Evolutionary conservation across 345 rosid genomes (phyloP).

Genomic region (Sonneratia alba): DNA sequence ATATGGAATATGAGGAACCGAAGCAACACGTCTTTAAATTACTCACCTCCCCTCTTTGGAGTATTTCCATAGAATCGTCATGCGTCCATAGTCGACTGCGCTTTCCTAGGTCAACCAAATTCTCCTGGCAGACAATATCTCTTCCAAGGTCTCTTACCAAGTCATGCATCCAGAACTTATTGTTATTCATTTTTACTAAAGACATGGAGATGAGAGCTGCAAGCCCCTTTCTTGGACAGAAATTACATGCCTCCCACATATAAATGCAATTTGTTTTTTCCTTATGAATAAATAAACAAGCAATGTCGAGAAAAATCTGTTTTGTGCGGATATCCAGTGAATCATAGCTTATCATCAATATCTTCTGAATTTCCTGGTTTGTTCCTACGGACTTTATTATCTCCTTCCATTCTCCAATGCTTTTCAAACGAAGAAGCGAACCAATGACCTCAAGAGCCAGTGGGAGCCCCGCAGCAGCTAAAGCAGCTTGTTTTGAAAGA

Average conservation of each 20-base stretch:
- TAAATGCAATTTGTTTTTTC: not conserved
- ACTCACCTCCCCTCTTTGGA: conserved; percentile 10
- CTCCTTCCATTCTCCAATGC: not conserved
- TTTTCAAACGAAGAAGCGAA: not conserved
- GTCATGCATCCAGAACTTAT: conserved; percentile 3
- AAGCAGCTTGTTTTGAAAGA: not conserved
- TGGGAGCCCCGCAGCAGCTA: not conserved
- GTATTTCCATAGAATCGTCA: conserved; percentile 11
- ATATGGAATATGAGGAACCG: too few species aligned
- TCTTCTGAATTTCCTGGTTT: not conserved
- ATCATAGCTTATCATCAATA: conserved; percentile 1
- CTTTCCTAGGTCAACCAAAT: conserved; percentile 4
- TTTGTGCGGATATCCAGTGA: too few species aligned
- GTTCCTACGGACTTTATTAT: not conserved
- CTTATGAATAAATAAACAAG: not conserved
- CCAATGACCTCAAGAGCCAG: not conserved
- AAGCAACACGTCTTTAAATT: not conserved
- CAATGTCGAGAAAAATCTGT: not conserved
- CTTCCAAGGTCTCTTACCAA: conserved; percentile 11
- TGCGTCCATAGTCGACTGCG: conserved; percentile 21
- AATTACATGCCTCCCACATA: too few species aligned
- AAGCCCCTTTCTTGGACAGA: too few species aligned
- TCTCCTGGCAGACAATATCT: conserved; percentile 12
- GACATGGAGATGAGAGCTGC: not conserved
- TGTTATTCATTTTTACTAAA: not conserved